phyloP scores from a whole-genome alignment of 768 basidiomycete genomes.

The Boletus bicolor region DNA sequence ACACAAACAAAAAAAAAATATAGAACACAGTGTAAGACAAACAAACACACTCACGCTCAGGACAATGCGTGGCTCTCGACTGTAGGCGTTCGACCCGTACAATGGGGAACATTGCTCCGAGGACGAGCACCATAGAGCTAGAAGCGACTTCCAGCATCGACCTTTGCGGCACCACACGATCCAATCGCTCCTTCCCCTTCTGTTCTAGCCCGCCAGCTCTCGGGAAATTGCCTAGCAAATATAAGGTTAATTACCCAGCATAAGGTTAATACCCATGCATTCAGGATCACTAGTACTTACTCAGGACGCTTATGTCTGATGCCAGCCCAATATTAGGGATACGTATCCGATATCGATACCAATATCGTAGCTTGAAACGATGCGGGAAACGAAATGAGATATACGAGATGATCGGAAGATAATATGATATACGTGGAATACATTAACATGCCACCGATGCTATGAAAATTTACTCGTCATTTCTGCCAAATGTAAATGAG shows the following conservation, averaged over 20 bases:
- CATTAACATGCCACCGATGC: conserved; percentile 16
- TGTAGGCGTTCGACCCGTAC: background rate
- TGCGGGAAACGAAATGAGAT: conserved; percentile 13
- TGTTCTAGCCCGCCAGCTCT: conserved; percentile 1
- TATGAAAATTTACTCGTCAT: background rate
- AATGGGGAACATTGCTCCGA: background rate
- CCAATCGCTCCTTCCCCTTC: conserved; percentile 10
- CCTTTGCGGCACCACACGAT: background rate
- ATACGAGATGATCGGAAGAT: conserved; percentile 23
- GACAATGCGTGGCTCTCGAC: conserved; percentile 8
- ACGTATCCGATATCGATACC: conserved; percentile 19
- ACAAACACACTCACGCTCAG: background rate
- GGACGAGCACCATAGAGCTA: background rate
- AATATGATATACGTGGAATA: conserved; percentile 26
- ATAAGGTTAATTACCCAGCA: background rate
- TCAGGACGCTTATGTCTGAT: conserved; percentile 23
- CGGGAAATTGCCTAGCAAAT: conserved; percentile 1
- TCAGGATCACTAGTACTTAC: background rate
- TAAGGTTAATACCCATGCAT: conserved; percentile 13
- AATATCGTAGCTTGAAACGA: conserved; percentile 19
- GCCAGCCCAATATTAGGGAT: conserved; percentile 13
- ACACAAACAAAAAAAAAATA: conserved; percentile 5
- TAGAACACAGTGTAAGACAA: background rate
- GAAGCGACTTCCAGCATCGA: conserved; percentile 9
- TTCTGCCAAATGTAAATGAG: background rate